Evolutionary conservation across 2,329 filamentous ascomycete species (phyloP).

Genomic region (Ramularia endophylla): DNA sequence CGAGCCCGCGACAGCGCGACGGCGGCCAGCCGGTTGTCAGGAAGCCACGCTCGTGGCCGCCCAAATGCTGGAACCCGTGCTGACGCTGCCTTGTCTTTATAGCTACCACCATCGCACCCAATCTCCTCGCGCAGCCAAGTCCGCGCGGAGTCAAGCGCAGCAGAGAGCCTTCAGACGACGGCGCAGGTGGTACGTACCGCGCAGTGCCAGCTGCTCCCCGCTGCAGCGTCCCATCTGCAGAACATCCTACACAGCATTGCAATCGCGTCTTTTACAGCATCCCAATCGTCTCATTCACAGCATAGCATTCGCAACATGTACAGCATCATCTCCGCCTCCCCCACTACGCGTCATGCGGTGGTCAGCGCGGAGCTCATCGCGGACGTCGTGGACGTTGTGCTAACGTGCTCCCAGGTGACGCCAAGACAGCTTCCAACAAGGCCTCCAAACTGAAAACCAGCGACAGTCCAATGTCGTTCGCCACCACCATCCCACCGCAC

Average conservation of each 20-base stretch:
- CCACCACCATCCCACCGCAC: slow-evolving; percentile 46
- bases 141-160: slow-evolving; percentile 72
- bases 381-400: neutral
- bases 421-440: slow-evolving; percentile 43
- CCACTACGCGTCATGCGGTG: neutral
- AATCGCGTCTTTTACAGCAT: neutral
- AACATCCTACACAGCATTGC: slow-evolving; percentile 19
- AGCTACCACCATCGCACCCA: slow-evolving; percentile 43
- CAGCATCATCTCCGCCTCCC: neutral
- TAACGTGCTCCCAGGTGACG: slow-evolving; percentile 34
- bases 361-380: neutral
- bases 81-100: slow-evolving; percentile 28
- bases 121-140: slow-evolving; percentile 41
- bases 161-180: slow-evolving; percentile 65
- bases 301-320: neutral
- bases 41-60: slow-evolving; percentile 3
- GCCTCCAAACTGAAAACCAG: slow-evolving; percentile 28
- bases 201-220: too few species aligned
- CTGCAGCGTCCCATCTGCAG: neutral
- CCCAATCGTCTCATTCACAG: neutral
- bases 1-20: neutral
- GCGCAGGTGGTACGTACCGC: slow-evolving; percentile 62
- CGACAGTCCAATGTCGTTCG: slow-evolving; percentile 37
- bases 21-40: slow-evolving; percentile 1
- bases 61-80: slow-evolving; percentile 22